Base-by-base conservation (phyloP, 2,329 filamentous ascomycete species). In the Aspergillus caelatus region DNA sequence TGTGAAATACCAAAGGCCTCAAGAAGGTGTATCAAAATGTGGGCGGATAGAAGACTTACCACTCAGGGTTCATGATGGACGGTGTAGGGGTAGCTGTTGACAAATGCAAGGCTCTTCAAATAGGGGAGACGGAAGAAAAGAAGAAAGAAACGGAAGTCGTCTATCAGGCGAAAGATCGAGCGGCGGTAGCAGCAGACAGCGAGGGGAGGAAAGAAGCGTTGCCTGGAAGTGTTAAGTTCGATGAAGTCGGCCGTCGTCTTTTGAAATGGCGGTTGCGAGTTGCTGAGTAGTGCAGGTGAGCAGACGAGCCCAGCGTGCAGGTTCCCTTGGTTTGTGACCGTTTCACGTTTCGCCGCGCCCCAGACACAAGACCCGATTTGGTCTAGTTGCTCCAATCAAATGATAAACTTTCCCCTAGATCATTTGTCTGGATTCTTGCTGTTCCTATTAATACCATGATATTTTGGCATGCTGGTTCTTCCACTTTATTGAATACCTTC, bases 21-120 rank as follows among this genome's bases (percentile, higher is more conserved):
- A 36, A 23, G 32, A 14, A 36, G 14, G 41, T 55, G 34, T 26
- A 55, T 54, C 43, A 58, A 60, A 50, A 46, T 58, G 46, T 48
- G 61, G 64, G 62, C 53, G 50, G 59, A 58, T 43, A 62, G 62
- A 50, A 56, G 59, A 76, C 80, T 74, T 76, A 82, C 80, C 74
- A 82, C 80, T 82, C 80, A 68, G 80, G 80, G 74, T 82, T 82
- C 80, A 82, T 82, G 72, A 72, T 80, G 79, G 69, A 67, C 55
- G 56, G 57, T 57, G 48, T 63, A 58, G 63, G 64, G 56, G 36
- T 50, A 54, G 54, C 54, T 64, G 66, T 62, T 48, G 50, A 48
- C 34, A 41, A 55, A 55, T 34, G 53, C 30, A 60, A 41, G 41
- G 16, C 28, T 28, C n/a, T 43, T 52, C 14, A 62, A 61, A 63